Evolutionary conservation across 768 basidiomycete genomes (phyloP).

Genomic region (Polyporus arcularius): DNA sequence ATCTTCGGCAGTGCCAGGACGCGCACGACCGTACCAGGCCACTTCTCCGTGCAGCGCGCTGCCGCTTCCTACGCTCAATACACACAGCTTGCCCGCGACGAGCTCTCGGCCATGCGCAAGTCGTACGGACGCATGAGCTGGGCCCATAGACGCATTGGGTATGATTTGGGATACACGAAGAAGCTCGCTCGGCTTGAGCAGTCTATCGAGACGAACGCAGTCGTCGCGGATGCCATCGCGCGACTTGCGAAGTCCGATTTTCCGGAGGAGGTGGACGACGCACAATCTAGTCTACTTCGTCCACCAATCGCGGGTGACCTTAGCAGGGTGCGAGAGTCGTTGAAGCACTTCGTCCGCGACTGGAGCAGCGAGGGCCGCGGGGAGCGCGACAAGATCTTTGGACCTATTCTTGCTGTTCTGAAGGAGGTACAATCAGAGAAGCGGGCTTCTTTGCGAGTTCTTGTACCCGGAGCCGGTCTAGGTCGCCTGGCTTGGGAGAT

Average conservation of each 20-base stretch:
- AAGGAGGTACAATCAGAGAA: conserved; percentile 24
- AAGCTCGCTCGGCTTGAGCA: conserved; percentile 50
- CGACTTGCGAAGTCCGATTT: conserved; percentile 37
- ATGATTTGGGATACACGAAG: conserved; percentile 52
- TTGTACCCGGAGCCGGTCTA: conserved; percentile 67
- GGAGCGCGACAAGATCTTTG: conserved; percentile 59
- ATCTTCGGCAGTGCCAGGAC: conserved; percentile 12
- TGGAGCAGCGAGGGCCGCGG: conserved; percentile 60
- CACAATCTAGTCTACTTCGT: not conserved
- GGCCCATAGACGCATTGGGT: conserved; percentile 49
- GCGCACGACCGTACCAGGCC: conserved; percentile 18
- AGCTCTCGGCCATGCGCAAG: conserved; percentile 42
- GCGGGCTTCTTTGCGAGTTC: conserved; percentile 41
- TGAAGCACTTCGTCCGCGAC: conserved; percentile 72
- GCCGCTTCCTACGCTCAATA: conserved; percentile 48
- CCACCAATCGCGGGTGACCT: conserved; percentile 37
- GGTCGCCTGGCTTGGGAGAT: conserved; percentile 72
- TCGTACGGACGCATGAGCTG: conserved; percentile 48
- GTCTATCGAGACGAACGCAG: conserved; percentile 28
- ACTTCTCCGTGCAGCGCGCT: conserved; percentile 50
- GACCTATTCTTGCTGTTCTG: conserved; percentile 56
- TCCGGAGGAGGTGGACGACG: conserved; percentile 6
- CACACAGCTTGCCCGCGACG: conserved; percentile 39
- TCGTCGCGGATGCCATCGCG: conserved; percentile 45
- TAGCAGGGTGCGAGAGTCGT: conserved; percentile 52